Conservation (phyloP, 768 basidiomycete species). For the Amanita rubescens region DNA sequence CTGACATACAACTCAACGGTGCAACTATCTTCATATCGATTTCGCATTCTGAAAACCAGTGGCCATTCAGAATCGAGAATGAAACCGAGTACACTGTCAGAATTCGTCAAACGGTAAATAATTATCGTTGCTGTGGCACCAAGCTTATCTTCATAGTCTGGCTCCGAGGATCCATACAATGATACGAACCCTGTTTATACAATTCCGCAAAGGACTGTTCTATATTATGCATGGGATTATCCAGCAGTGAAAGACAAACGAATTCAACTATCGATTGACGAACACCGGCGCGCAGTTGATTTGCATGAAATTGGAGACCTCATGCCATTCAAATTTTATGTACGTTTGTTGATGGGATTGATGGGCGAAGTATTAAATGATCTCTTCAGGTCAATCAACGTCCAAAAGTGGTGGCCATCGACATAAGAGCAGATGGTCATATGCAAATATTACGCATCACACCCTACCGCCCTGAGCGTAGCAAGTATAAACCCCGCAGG, state of each 20-base stretch:
- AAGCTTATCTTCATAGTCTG: constrained; percentile 28
- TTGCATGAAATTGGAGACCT: constrained; percentile 95
- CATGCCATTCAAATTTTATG: constrained; percentile 80
- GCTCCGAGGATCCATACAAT: constrained; percentile 35
- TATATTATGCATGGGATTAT: constrained; percentile 88
- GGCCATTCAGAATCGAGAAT: constrained; percentile 92
- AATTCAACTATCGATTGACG: constrained; percentile 56
- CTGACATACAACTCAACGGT: constrained; percentile 76
- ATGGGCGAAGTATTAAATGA: neutral
- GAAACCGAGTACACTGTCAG: constrained; percentile 65
- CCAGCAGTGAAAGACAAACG: constrained; percentile 82
- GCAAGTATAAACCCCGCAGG: constrained; percentile 77
- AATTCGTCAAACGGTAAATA: constrained; percentile 65
- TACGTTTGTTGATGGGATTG: constrained; percentile 26
- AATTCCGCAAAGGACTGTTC: constrained; percentile 44
- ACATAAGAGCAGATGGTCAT: constrained; percentile 84
- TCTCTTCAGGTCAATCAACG: constrained; percentile 38
- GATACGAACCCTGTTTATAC: constrained; percentile 40
- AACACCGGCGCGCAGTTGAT: constrained; percentile 63
- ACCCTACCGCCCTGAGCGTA: constrained; percentile 77
- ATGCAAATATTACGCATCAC: constrained; percentile 84
- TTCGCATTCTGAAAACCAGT: constrained; percentile 54
- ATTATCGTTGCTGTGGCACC: neutral
- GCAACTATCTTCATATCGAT: constrained; percentile 87
- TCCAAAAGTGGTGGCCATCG: constrained; percentile 71